Evolutionary conservation across 768 basidiomycete species (phyloP).

Genomic region (Lyophyllum semitale): DNA sequence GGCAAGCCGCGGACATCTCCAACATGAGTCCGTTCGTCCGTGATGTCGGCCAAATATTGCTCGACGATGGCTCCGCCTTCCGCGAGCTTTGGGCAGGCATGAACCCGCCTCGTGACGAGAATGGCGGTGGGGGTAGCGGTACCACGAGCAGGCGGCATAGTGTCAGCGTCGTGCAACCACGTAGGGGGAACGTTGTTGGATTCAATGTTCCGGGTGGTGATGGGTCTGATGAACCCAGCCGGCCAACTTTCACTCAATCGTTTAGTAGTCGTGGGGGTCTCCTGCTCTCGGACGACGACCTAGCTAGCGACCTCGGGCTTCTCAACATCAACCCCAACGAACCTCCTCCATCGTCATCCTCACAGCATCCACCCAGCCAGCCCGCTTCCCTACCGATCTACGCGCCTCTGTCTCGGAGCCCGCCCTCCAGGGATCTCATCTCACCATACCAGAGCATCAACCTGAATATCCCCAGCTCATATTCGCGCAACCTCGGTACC

Average conservation of each 20-base stretch:
- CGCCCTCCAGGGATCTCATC: slow-evolving; percentile 52
- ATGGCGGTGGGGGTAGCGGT: slow-evolving; percentile 67
- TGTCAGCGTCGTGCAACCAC: slow-evolving; percentile 80
- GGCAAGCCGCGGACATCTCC: slow-evolving; percentile 52
- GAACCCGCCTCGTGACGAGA: slow-evolving; percentile 63
- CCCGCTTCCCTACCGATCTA: slow-evolving; percentile 80
- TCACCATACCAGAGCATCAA: slow-evolving; percentile 63
- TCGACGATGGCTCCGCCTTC: slow-evolving; percentile 73
- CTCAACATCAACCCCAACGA: slow-evolving; percentile 57
- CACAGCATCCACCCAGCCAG: slow-evolving; percentile 59
- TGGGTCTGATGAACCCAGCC: slow-evolving; percentile 30
- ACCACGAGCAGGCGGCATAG: slow-evolving; percentile 83
- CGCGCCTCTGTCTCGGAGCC: slow-evolving; percentile 66
- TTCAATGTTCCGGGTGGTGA: slow-evolving; percentile 63
- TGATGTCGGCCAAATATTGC: slow-evolving; percentile 76
- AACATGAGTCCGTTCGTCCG: slow-evolving; percentile 88
- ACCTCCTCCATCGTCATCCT: slow-evolving; percentile 41
- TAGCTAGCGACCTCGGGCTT: slow-evolving; percentile 68
- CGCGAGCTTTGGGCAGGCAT: slow-evolving; percentile 78
- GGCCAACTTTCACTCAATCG: slow-evolving; percentile 32
- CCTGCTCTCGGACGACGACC: slow-evolving; percentile 77
- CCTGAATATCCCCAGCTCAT: slow-evolving; percentile 53
- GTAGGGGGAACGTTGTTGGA: slow-evolving; percentile 64
- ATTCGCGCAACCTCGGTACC: slow-evolving; percentile 55
- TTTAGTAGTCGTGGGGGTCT: slow-evolving; percentile 56